A percentile compares a stretch with the other conserved stretches of the same genome.
Evolutionary conservation across 768 basidiomycete genomes (phyloP).

Genomic region (Pisolithus marmoratus): DNA sequence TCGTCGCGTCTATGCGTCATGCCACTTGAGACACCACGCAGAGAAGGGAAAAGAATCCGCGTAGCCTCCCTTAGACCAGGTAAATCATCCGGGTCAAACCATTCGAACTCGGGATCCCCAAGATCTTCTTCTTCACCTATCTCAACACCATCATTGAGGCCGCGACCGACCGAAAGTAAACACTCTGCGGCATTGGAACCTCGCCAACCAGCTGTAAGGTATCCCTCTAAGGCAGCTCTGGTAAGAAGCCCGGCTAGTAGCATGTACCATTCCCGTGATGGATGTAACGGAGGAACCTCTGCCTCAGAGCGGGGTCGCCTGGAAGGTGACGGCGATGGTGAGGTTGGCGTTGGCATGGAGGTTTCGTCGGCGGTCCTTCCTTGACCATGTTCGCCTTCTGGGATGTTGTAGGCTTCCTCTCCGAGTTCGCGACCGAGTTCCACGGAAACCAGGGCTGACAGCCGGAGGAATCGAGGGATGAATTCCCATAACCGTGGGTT

Average conservation of each 20-base stretch:
- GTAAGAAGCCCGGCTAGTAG: slow-evolving; percentile 72
- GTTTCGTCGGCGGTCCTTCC: slow-evolving; percentile 17
- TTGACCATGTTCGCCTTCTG: slow-evolving; percentile 24
- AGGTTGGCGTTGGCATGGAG: slow-evolving; percentile 5
- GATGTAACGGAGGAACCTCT: slow-evolving; percentile 50
- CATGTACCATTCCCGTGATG: slow-evolving; percentile 78
- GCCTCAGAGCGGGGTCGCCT: slow-evolving; percentile 29
- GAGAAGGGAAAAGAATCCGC: slow-evolving; percentile 61
- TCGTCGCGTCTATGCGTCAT: slow-evolving; percentile 32
- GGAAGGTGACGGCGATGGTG: slow-evolving; percentile 9
- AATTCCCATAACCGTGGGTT: slow-evolving; percentile 64
- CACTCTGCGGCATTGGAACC: slow-evolving; percentile 67
- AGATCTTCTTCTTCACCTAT: slow-evolving; percentile 30
- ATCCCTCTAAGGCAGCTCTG: slow-evolving; percentile 81
- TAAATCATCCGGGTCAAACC: slow-evolving; percentile 73
- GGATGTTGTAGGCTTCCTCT: slow-evolving; percentile 42
- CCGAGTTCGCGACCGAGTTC: slow-evolving; percentile 70
- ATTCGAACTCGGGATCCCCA: slow-evolving; percentile 37
- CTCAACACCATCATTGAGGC: slow-evolving; percentile 28
- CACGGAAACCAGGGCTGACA: slow-evolving; percentile 73
- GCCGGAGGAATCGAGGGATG: slow-evolving; percentile 64
- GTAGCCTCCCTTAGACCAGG: slow-evolving; percentile 62
- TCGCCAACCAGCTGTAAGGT: slow-evolving; percentile 75
- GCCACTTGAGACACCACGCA: slow-evolving; percentile 27
- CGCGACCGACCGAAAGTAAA: slow-evolving; percentile 66